Conservation (phyloP, 169 alveolate species). For the Toxoplasma gondii region DNA sequence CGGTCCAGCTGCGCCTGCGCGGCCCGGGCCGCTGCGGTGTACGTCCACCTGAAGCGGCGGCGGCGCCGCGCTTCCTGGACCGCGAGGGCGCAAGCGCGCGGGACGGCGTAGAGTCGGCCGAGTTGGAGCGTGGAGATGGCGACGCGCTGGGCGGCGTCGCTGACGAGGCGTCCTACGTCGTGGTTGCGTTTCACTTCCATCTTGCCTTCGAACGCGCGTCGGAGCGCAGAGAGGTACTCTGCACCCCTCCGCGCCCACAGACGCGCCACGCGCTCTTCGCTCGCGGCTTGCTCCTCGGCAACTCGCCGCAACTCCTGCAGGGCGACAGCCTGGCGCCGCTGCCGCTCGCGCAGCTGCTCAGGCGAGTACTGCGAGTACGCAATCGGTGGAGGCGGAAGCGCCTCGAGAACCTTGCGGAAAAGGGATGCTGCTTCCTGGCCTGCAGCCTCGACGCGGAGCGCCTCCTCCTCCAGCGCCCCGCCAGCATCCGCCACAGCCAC, state of each 20-base stretch:
- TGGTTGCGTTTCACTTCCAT: neutral
- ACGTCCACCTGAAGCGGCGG: neutral
- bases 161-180: neutral
- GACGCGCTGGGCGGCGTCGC: constrained; percentile 15
- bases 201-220: neutral
- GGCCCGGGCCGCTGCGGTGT: constrained; percentile 2
- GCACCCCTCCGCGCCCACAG: constrained; percentile 22
- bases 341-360: neutral
- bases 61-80: constrained; percentile 1
- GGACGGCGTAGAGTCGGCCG: constrained; percentile 3
- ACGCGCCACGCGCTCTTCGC: constrained; percentile 27
- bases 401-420: neutral
- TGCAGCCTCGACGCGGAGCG: neutral
- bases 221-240: neutral
- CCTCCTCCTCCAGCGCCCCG: constrained; percentile 21
- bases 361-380: neutral
- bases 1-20: constrained; percentile 17
- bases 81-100: constrained; percentile 28
- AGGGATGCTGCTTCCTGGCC: neutral
- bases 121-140: neutral
- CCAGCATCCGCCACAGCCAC: neutral
- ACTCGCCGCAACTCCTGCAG: constrained; percentile 9
- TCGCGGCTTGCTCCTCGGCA: constrained; percentile 1
- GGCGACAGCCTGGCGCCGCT: neutral
- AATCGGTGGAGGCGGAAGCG: constrained; percentile 28